Evolutionary conservation across 305 asterid species (phyloP).

Genomic region (Ilex paraguariensis): DNA sequence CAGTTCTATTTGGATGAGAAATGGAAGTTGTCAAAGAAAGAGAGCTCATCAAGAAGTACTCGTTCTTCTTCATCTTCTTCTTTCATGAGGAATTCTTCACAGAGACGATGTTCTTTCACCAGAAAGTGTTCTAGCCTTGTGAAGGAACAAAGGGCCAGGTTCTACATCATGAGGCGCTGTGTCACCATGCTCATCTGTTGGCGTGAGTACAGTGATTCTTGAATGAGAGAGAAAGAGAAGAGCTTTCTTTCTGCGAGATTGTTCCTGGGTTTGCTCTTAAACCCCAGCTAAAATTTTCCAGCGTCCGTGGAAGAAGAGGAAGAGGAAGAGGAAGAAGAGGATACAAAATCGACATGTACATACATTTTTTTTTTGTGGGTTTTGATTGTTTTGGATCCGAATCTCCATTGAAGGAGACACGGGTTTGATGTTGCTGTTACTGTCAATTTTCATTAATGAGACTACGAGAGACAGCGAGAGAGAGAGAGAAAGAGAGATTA

Average conservation of each 20-base stretch:
- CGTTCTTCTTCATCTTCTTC: constrained; percentile 19
- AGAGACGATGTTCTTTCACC: constrained; percentile 63
- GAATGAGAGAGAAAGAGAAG: not conserved
- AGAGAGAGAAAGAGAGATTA: no score
- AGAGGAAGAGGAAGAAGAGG: not conserved
- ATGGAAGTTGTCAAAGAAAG: constrained; percentile 64
- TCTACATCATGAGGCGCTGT: constrained; percentile 85
- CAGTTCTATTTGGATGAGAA: constrained; percentile 45
- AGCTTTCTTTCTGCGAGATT: constrained; percentile 41
- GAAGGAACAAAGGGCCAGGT: constrained; percentile 80
- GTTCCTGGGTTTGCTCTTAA: constrained; percentile 13
- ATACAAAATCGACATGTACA: constrained; percentile 12
- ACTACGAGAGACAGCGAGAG: not conserved
- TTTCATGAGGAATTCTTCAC: constrained; percentile 29
- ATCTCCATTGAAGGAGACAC: not conserved
- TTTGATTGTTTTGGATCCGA: constrained; percentile 3
- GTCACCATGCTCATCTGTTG: constrained; percentile 88
- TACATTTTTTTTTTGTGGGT: not conserved
- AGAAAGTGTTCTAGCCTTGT: constrained; percentile 78
- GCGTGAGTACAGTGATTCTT: constrained; percentile 69
- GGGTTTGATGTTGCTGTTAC: constrained; percentile 1
- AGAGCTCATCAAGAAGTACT: constrained; percentile 39
- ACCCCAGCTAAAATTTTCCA: constrained; percentile 24
- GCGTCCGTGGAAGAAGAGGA: constrained; percentile 63
- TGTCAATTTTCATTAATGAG: not conserved